phyloP scores from a whole-genome alignment of 2,329 filamentous ascomycete species.

The Zasmidium angulare region DNA sequence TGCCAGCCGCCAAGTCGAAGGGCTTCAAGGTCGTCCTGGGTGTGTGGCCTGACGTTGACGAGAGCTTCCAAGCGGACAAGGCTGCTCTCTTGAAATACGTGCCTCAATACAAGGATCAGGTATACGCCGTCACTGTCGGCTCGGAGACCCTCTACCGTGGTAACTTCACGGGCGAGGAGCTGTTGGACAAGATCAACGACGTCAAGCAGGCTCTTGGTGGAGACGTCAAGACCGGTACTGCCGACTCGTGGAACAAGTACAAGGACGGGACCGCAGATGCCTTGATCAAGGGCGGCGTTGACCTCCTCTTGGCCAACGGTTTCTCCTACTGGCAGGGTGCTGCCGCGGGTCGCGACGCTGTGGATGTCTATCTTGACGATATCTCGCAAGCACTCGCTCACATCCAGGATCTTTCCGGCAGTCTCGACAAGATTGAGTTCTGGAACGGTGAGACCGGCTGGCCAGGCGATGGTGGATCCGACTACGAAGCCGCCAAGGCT shows the following conservation, averaged over 20 bases:
- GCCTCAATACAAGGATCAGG: slow-evolving; percentile 54
- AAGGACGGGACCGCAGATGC: slow-evolving; percentile 67
- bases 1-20: slow-evolving; percentile 65
- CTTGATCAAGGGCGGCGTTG: slow-evolving; percentile 60
- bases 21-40: slow-evolving; percentile 68
- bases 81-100: slow-evolving; percentile 54
- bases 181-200: slow-evolving; percentile 62
- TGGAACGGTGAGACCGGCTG: slow-evolving; percentile 70
- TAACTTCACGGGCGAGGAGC: slow-evolving; percentile 61
- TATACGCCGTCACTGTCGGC: slow-evolving; percentile 69
- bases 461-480: slow-evolving; percentile 61
- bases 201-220: slow-evolving; percentile 57
- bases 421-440: slow-evolving; percentile 58
- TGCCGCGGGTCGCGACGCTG: slow-evolving; percentile 51
- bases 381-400: slow-evolving; percentile 63
- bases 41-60: slow-evolving; percentile 67
- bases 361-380: slow-evolving; percentile 65
- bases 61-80: slow-evolving; percentile 62
- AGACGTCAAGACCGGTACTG: slow-evolving; percentile 62
- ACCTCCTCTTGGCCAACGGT: slow-evolving; percentile 65
- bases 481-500: slow-evolving; percentile 63
- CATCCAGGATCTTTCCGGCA: slow-evolving; percentile 60
- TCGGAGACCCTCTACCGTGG: slow-evolving; percentile 70
- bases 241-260: slow-evolving; percentile 73
- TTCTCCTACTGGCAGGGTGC: slow-evolving; percentile 71